These are phyloP conservation scores for Verticillium klebahnii DNA, from an alignment of 2,329 filamentous ascomycete genomes.

Conservation along the genomic window DNA sequence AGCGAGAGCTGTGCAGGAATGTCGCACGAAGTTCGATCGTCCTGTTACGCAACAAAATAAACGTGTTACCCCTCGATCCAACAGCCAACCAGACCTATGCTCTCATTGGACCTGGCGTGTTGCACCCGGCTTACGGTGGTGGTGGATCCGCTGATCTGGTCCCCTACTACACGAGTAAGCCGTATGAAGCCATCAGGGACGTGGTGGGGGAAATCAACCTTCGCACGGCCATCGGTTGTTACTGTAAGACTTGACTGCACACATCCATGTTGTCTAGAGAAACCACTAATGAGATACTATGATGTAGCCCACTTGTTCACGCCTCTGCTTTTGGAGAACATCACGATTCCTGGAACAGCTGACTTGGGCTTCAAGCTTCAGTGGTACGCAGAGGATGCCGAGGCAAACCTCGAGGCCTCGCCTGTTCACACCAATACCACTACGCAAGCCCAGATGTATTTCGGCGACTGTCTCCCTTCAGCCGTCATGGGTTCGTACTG, in stretches of 20 bases:
- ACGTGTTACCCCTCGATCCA: conserved; percentile 25
- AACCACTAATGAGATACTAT: background rate
- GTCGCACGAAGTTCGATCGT: conserved; percentile 3
- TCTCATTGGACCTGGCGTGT: conserved; percentile 49
- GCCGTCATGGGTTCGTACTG: conserved; percentile 8
- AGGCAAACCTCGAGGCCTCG: background rate
- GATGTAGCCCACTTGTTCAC: conserved; percentile 5
- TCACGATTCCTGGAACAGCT: background rate
- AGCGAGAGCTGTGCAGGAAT: background rate
- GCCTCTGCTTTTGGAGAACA: conserved; percentile 7
- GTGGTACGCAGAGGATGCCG: conserved; percentile 7
- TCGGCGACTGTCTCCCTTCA: conserved; percentile 8
- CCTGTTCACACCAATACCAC: conserved; percentile 4
- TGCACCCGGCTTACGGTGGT: conserved; percentile 23
- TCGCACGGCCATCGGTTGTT: conserved; percentile 54
- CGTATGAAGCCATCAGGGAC: conserved; percentile 32
- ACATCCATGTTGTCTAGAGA: conserved; percentile 29
- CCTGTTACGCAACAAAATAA: background rate
- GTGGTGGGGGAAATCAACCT: conserved; percentile 19
- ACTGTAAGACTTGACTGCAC: conserved; percentile 28
- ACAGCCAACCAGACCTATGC: conserved; percentile 26
- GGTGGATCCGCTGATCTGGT: conserved; percentile 25
- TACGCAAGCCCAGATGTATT: conserved; percentile 9
- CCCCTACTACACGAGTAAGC: conserved; percentile 24
- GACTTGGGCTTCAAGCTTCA: conserved; percentile 7